These are phyloP conservation scores for Tagetes erecta DNA, from an alignment of 129 eudicot genomes.

Conservation along the genomic window DNA sequence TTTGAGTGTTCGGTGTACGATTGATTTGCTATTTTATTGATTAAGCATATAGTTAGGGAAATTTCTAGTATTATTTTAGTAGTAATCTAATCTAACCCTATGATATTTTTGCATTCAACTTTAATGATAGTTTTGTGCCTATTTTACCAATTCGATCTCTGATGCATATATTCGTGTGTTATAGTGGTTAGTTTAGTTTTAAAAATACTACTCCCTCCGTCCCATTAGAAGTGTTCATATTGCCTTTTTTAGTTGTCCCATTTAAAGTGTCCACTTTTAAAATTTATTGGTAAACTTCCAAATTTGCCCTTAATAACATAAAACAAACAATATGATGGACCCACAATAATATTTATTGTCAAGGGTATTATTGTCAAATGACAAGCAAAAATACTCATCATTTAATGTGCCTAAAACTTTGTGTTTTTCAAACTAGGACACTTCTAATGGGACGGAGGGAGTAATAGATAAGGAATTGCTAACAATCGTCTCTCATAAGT, in stretches of 20 bases:
- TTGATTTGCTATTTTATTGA: not conserved
- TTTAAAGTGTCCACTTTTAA: no score
- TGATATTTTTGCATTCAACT: not conserved
- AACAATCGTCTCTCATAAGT: not conserved
- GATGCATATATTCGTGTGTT: not conserved
- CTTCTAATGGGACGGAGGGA: no score
- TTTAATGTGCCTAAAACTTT: no score
- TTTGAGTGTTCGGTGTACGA: slow-evolving; percentile 10
- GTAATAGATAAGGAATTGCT: not conserved
- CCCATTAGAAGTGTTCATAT: no score
- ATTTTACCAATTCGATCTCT: not conserved
- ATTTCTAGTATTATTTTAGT: not conserved
- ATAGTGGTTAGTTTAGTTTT: not conserved
- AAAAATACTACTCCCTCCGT: not conserved
- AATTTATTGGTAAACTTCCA: no score
- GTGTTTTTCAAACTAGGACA: no score
- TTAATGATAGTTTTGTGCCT: not conserved
- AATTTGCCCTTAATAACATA: no score
- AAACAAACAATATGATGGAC: no score
- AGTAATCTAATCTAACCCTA: not conserved
- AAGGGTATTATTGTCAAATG: no score
- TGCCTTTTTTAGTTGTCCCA: no score
- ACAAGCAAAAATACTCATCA: no score
- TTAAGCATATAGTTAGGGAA: not conserved
- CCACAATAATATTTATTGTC: no score